These are phyloP conservation scores for Lathyrus oleraceus DNA, from an alignment of 306 rosid species.

Conservation along the genomic window DNA sequence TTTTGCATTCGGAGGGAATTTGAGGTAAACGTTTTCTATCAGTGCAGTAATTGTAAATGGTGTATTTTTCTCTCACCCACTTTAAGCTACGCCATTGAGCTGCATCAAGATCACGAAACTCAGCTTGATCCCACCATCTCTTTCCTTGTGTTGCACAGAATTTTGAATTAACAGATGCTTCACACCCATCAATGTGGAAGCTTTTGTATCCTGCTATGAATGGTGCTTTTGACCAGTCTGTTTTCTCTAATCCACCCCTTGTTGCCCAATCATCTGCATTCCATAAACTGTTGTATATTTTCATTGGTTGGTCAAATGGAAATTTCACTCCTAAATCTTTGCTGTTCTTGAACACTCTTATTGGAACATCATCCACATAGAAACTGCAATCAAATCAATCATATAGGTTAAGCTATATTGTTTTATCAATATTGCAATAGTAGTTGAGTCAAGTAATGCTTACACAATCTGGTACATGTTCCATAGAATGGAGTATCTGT, in stretches of 20 bases:
- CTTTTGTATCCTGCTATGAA: constrained; percentile 72
- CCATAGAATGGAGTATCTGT: too few relatives aligned
- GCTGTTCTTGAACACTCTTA: too few relatives aligned
- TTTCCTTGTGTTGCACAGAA: constrained; percentile 78
- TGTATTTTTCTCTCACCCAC: constrained; percentile 75
- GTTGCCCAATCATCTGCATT: too few relatives aligned
- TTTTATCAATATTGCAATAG: too few relatives aligned
- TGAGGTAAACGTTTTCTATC: constrained; percentile 62
- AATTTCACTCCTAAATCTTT: too few relatives aligned
- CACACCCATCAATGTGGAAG: constrained; percentile 94
- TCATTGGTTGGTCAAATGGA: too few relatives aligned
- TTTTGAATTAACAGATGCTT: constrained; percentile 70
- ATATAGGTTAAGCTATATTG: too few relatives aligned
- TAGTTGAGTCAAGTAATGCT: too few relatives aligned
- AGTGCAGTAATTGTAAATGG: constrained; percentile 90
- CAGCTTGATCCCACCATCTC: constrained; percentile 86
- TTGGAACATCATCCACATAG: too few relatives aligned
- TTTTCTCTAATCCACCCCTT: constrained; percentile 87
- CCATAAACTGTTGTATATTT: too few relatives aligned
- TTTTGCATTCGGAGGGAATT: constrained; percentile 62
- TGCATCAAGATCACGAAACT: constrained; percentile 66
- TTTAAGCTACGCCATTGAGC: constrained; percentile 60
- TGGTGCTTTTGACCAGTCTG: constrained; percentile 94
- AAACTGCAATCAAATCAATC: too few relatives aligned
- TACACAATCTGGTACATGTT: too few relatives aligned